Base-by-base conservation (phyloP, 2,329 filamentous ascomycete species). In the Fusarium kyushuense region DNA sequence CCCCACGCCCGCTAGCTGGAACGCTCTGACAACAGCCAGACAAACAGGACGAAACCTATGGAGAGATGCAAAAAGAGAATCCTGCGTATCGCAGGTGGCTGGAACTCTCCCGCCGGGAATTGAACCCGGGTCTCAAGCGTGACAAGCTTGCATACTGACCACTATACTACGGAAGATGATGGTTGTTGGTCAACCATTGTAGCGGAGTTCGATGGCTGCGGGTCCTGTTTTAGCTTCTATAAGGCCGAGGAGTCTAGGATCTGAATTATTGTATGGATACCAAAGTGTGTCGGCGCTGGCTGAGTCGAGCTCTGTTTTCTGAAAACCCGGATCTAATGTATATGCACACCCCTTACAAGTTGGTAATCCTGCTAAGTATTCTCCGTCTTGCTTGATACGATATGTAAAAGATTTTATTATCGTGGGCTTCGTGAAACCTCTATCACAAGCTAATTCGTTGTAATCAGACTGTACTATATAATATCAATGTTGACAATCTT, bases 401-500 rank as follows among this genome's bases (percentile, higher is more conserved):
- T 21, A 30, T 14, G 13, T 27, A 14, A 19, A 14, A 10, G 25
- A 9, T 17, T 8, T 29, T 8, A 17, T 11, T 45, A 14, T 19
- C 17, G 19, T 35, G 17, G n/a, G n/a, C 23, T 27, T 27, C 32
- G 11, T 19, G 7, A 13, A 27, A 16, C 23, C 25, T 43, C 6
- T 21, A n/a, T 42, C 32, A 30, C 21, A 62, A 21, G 12, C n/a
- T 45, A 11, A 45, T 49, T 29, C n/a, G 12, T 19, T 13, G 14
- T n/a, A 13, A 30, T 12, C 23, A 25, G 36, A 29, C 29, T 48
- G 41, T 59, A 69, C 47, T 84, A 87, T 66, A 80, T 74, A 60
- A 88, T 80, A 72, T 89, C 87, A 72, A 99, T 97, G 77, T 92
- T 97, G 59, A 99, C 88, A 71, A 99, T 97, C 81, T 97, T 98